These are phyloP conservation scores for Pleurostoma richardsiae DNA, from an alignment of 2,329 filamentous ascomycete species.

Conservation along the genomic window DNA sequence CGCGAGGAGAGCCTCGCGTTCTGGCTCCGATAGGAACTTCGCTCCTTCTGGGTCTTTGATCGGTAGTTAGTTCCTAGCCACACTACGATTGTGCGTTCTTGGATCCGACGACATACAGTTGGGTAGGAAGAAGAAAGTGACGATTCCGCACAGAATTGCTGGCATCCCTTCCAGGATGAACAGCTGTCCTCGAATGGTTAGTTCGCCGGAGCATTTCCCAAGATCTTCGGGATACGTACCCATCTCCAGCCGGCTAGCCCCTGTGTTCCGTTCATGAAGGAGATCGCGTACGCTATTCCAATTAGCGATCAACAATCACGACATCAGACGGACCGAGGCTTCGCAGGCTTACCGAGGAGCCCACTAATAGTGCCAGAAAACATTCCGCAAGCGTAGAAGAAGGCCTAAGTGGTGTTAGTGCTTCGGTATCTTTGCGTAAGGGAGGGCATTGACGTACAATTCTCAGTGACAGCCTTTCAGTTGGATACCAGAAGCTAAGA, in stretches of 20 bases:
- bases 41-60: slow-evolving; percentile 15
- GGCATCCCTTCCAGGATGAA: slow-evolving; percentile 20
- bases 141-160: slow-evolving; percentile 14
- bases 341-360: slow-evolving; percentile 10
- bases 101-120: slow-evolving; percentile 10
- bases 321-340: too few species aligned
- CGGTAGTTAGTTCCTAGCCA: neutral
- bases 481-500: slow-evolving; percentile 25
- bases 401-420: slow-evolving; percentile 10
- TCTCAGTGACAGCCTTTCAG: slow-evolving; percentile 21
- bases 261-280: slow-evolving; percentile 17
- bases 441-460: slow-evolving; percentile 12
- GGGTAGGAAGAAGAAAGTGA: slow-evolving; percentile 16
- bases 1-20: slow-evolving; percentile 11
- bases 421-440: neutral
- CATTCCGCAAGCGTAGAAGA: slow-evolving; percentile 25
- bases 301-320: neutral
- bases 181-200: slow-evolving; percentile 6
- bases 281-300: slow-evolving; percentile 16
- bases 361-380: slow-evolving; percentile 25
- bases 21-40: slow-evolving; percentile 12
- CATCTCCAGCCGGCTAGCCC: slow-evolving; percentile 19
- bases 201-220: neutral
- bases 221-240: slow-evolving; percentile 4
- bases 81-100: too few species aligned